Conservation (phyloP, 2,329 filamentous ascomycete species). For the Fusarium sp. region DNA sequence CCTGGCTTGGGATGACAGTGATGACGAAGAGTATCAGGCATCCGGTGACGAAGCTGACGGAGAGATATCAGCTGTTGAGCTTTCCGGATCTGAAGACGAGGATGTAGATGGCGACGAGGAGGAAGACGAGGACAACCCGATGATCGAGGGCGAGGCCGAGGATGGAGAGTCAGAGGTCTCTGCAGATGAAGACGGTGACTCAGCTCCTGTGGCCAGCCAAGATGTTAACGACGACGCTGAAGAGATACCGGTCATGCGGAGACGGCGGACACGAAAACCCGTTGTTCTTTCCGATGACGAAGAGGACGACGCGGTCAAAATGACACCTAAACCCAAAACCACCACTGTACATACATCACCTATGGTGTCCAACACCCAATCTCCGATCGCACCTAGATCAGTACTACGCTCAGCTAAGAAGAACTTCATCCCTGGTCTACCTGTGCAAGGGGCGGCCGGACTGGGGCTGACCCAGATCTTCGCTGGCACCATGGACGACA, state of each 20-base stretch:
- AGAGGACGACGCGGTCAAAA: constrained; percentile 61
- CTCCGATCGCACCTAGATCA: constrained; percentile 70
- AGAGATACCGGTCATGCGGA: constrained; percentile 56
- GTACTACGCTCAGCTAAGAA: constrained; percentile 77
- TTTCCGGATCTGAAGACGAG: constrained; percentile 61
- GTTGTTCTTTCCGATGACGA: constrained; percentile 73
- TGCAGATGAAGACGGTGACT: constrained; percentile 38
- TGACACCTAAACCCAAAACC: constrained; percentile 65
- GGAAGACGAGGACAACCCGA: constrained; percentile 53
- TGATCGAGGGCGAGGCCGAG: constrained; percentile 58
- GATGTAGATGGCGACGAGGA: constrained; percentile 53
- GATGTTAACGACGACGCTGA: constrained; percentile 52
- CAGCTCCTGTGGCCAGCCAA: constrained; percentile 57
- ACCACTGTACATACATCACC: constrained; percentile 58
- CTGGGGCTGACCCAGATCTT: constrained; percentile 91
- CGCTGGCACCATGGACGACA: constrained; percentile 85
- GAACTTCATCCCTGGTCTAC: constrained; percentile 76
- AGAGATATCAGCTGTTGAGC: constrained; percentile 57
- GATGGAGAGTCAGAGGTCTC: constrained; percentile 55
- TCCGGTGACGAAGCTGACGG: constrained; percentile 55
- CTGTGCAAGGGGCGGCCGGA: constrained; percentile 70
- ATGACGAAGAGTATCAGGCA: constrained; percentile 65
- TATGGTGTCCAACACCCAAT: constrained; percentile 57
- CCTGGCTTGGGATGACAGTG: constrained; percentile 69
- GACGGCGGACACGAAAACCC: constrained; percentile 65